phyloP scores from a whole-genome alignment of 2,329 filamentous ascomycete genomes.

The Graphilbum fragrans region DNA sequence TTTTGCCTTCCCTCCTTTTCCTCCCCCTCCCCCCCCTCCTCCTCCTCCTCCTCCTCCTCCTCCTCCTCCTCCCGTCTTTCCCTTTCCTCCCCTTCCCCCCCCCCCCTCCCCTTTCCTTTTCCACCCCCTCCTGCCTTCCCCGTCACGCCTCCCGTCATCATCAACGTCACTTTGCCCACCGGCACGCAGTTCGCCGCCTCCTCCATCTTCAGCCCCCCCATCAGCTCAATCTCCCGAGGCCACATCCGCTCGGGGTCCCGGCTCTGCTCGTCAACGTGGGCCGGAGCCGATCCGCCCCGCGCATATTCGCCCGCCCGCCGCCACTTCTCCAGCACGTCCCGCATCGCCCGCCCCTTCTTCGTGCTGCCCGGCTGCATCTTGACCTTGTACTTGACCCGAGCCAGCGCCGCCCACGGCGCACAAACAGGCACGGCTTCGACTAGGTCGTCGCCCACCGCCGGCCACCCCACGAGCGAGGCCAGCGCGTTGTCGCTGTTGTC shows the following conservation, averaged over 20 bases:
- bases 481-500: constrained; percentile 32
- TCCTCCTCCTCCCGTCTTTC: not conserved
- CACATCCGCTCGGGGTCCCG: constrained; percentile 65
- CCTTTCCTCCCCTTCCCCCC: not conserved
- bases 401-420: constrained; percentile 51
- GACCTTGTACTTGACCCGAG: constrained; percentile 78
- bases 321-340: constrained; percentile 81
- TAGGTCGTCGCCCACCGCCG: constrained; percentile 72
- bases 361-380: constrained; percentile 82
- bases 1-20: not conserved
- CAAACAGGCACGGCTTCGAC: constrained; percentile 53
- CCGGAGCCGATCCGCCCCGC: constrained; percentile 34
- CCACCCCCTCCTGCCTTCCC: constrained; percentile 16
- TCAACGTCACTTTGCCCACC: constrained; percentile 67
- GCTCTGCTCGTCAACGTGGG: constrained; percentile 41
- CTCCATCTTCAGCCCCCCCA: constrained; percentile 68
- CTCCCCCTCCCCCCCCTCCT: not conserved
- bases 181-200: constrained; percentile 74
- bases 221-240: constrained; percentile 73
- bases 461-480: constrained; percentile 65
- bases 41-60: not conserved
- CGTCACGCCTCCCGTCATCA: constrained; percentile 49
- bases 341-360: constrained; percentile 92
- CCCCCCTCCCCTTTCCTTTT: not conserved
- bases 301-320: constrained; percentile 40